Evolutionary conservation across 306 rosid species (phyloP), one percentile per base, ranked within the genome.

Genomic region (Citrullus mucosospermus): DNA sequence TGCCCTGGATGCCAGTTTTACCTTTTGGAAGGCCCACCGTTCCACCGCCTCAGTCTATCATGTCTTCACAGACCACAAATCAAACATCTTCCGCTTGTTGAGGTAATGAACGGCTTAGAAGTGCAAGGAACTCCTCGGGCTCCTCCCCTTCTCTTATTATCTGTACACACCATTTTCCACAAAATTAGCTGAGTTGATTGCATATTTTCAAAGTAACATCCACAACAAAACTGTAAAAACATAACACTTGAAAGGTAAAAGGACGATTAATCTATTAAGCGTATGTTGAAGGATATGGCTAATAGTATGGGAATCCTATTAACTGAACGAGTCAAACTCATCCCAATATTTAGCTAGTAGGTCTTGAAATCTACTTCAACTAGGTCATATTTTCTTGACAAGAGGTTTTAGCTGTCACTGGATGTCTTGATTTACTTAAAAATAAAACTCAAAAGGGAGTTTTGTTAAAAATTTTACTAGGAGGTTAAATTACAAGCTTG

Each of bases 141-240:
- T 83, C 90, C 78, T 83, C 80, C 8, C 90, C 88, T 81, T 87
- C 87, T 66, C 82, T 85, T 79, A 83, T 76, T 72, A 87, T 65
- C 90, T 87, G 86, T 83, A 82, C 78, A 81, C 3, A 63, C 41
- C 51, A 63, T 15, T 58, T 48, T 5, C 12, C n/a, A 77, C 68
- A 36, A 34, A 51, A 79, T 6, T 38, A 72, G 8, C 71, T 9
- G 16, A 80, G 43, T 34, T 28, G 32, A 75, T 53, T 54, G 48
- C 77, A 50, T 72, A 15, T 6, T 72, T 72, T 16, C 28, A 50
- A 28, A 20, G 28, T 50, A 71, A 25, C 39, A 48, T 46, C 38
- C 54, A 41, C 2, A n/a, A 68, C 4, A 71, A 48, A 72, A 72
- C 43, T 28, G 25, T 50, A 8, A 28, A 48, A 71, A 50, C 44